Conservation (phyloP, 176 grass and related monocot species). For the Lolium multiflorum region DNA sequence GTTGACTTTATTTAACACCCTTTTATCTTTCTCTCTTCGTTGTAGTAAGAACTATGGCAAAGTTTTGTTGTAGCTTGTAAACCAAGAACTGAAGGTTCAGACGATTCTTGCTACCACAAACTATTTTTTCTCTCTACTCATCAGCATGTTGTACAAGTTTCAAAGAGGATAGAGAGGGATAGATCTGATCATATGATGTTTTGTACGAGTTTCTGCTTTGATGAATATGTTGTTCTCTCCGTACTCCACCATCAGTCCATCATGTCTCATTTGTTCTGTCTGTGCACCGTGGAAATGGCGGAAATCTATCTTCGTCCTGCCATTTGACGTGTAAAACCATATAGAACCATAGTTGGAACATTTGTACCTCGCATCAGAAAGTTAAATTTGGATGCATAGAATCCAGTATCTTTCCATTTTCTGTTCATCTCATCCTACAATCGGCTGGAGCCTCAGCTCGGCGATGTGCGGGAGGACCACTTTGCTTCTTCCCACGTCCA, state of each 20-base stretch:
- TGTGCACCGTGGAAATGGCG: neutral
- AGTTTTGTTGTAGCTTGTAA: neutral
- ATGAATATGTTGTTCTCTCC: neutral
- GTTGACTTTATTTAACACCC: neutral
- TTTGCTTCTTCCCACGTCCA: neutral
- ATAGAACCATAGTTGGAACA: neutral
- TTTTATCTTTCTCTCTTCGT: neutral
- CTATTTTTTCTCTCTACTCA: neutral
- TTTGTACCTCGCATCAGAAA: neutral
- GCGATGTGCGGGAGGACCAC: neutral
- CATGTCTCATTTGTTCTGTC: neutral
- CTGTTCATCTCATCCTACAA: neutral
- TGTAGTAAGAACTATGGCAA: neutral
- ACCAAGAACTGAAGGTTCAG: slow-evolving; percentile 15
- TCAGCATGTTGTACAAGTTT: neutral
- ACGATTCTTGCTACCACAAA: neutral
- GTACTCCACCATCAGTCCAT: neutral
- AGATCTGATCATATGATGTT: neutral
- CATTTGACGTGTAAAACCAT: neutral
- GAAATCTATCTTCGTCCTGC: neutral
- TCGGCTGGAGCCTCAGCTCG: neutral
- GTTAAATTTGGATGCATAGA: neutral
- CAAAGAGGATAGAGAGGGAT: neutral
- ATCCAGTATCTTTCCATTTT: neutral
- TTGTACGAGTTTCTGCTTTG: neutral